Evolutionary conservation across 2,329 filamentous ascomycete genomes (phyloP).

Genomic region (Malbranchea zuffiana): DNA sequence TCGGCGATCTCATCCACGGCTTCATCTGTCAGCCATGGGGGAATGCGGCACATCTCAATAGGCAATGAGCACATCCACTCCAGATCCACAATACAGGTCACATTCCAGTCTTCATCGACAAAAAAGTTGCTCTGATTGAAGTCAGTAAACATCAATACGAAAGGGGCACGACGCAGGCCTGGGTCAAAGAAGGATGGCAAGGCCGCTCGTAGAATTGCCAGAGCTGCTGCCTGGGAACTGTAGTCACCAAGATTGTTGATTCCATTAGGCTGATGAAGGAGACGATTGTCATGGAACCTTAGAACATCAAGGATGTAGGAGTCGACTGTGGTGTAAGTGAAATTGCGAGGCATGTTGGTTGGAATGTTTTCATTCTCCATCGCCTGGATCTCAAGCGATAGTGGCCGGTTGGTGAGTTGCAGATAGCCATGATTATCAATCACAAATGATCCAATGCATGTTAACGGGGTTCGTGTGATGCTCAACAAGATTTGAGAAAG

Average conservation of each 20-base stretch:
- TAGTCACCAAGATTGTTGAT: slow-evolving; percentile 5
- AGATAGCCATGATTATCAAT: slow-evolving; percentile 21
- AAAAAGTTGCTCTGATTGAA: slow-evolving; percentile 22
- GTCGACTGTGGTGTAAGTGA: slow-evolving; percentile 19
- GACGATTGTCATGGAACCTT: slow-evolving; percentile 20
- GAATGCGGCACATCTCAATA: slow-evolving; percentile 22
- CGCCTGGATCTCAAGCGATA: slow-evolving; percentile 18
- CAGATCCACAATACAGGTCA: slow-evolving; percentile 26
- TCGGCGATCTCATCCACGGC: slow-evolving; percentile 10
- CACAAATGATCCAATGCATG: slow-evolving; percentile 26
- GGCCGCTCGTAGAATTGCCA: slow-evolving; percentile 22
- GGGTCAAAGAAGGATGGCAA: slow-evolving; percentile 15
- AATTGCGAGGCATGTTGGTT: slow-evolving; percentile 18
- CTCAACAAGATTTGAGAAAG: slow-evolving; percentile 17
- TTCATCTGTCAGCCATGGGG: slow-evolving; percentile 23
- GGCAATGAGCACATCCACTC: slow-evolving; percentile 24
- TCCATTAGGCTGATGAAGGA: slow-evolving; percentile 22
- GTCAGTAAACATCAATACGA: slow-evolving; percentile 27
- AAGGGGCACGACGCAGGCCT: slow-evolving; percentile 20
- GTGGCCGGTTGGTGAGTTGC: slow-evolving; percentile 19
- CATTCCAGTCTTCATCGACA: slow-evolving; percentile 27
- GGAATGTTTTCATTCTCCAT: slow-evolving; percentile 22
- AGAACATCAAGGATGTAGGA: slow-evolving; percentile 22
- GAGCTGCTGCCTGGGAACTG: slow-evolving; percentile 14
- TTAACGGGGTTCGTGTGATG: slow-evolving; percentile 17